Evolutionary conservation across 371 early-diverging fungal species (phyloP).

Genomic region (Parasitella parasitica): DNA sequence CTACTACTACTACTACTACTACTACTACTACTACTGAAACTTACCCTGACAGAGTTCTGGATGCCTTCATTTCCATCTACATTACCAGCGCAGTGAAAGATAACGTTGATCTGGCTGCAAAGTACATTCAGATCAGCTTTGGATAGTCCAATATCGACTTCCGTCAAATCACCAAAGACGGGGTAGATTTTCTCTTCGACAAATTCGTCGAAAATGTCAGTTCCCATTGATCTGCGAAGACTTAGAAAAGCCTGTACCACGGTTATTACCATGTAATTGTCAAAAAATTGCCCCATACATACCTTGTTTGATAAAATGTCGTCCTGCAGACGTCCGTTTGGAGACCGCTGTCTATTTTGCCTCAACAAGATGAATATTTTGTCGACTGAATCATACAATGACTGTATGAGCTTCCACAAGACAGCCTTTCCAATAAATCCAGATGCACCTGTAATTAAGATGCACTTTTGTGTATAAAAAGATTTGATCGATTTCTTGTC

Average conservation of each 20-base stretch:
- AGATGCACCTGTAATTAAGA: constrained; percentile 63
- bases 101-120: constrained; percentile 41
- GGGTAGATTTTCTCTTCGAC: constrained; percentile 56
- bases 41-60: constrained; percentile 53
- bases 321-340: constrained; percentile 34
- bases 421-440: constrained; percentile 67
- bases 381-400: constrained; percentile 27
- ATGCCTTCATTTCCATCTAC: constrained; percentile 56
- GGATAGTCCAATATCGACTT: constrained; percentile 49
- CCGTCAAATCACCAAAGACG: constrained; percentile 51
- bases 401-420: constrained; percentile 51
- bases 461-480: constrained; percentile 38
- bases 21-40: too few species aligned
- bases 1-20: too few species aligned
- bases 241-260: constrained; percentile 45
- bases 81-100: constrained; percentile 61
- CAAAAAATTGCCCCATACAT: too few species aligned
- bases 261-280: too few species aligned
- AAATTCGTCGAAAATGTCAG: constrained; percentile 32
- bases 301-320: constrained; percentile 50
- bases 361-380: constrained; percentile 41
- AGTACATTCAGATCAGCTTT: constrained; percentile 43
- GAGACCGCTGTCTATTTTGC: constrained; percentile 23
- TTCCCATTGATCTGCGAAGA: constrained; percentile 45
- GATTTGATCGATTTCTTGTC: constrained; percentile 14